Evolutionary conservation across 2,329 filamentous ascomycete species (phyloP).

Genomic region (Diatrype stigma): DNA sequence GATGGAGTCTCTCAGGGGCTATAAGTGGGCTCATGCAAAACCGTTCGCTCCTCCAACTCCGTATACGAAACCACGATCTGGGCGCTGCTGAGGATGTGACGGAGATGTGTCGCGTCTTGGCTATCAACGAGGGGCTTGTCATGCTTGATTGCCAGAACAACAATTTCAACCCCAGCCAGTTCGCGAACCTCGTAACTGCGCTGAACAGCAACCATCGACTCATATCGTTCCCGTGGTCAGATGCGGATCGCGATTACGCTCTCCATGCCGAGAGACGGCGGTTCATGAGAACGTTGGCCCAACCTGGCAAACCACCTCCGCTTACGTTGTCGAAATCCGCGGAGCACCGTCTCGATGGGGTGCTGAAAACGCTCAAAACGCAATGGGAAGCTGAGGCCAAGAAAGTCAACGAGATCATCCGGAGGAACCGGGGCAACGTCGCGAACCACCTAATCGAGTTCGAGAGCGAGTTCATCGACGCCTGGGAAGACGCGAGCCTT

Average conservation of each 20-base stretch:
- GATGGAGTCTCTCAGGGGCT: slow-evolving; percentile 47
- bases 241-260: slow-evolving; percentile 22
- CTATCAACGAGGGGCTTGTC: slow-evolving; percentile 43
- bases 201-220: slow-evolving; percentile 24
- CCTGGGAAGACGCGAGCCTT: slow-evolving; percentile 24
- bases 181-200: slow-evolving; percentile 23
- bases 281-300: slow-evolving; percentile 14
- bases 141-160: slow-evolving; percentile 54
- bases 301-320: slow-evolving; percentile 10
- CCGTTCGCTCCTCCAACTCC: slow-evolving; percentile 43
- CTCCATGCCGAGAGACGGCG: slow-evolving; percentile 21
- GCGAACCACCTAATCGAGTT: slow-evolving; percentile 17
- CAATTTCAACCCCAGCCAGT: slow-evolving; percentile 41
- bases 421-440: slow-evolving; percentile 18
- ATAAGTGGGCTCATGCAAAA: slow-evolving; percentile 44
- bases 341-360: slow-evolving; percentile 20
- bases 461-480: slow-evolving; percentile 20
- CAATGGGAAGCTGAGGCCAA: slow-evolving; percentile 23
- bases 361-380: slow-evolving; percentile 18
- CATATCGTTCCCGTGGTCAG: slow-evolving; percentile 26
- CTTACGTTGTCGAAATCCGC: slow-evolving; percentile 19
- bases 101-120: slow-evolving; percentile 46
- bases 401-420: slow-evolving; percentile 15
- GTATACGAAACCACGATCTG: slow-evolving; percentile 54
- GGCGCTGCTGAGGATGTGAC: slow-evolving; percentile 33